phyloP scores from a whole-genome alignment of 129 eudicot species.

The Lactuca sativa region DNA sequence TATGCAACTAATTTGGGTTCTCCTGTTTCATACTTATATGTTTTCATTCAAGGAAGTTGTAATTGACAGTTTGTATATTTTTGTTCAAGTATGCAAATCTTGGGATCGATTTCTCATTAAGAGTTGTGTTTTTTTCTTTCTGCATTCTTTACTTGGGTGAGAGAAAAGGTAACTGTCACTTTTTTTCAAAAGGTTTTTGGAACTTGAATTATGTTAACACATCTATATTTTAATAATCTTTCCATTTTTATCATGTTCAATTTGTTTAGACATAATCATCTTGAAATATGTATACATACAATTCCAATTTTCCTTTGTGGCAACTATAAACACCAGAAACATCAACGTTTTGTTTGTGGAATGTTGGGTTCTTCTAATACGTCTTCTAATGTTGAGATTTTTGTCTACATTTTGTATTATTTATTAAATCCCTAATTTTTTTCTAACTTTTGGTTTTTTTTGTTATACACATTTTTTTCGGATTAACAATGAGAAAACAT shows the following conservation, averaged over 20 bases:
- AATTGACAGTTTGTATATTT: no score
- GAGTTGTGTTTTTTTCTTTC: no score
- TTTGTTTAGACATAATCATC: background rate
- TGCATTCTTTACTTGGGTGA: no score
- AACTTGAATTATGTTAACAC: background rate
- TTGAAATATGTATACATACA: constrained; percentile 45
- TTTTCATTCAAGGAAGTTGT: no score
- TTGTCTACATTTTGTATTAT: background rate
- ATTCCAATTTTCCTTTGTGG: constrained; percentile 51
- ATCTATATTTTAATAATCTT: constrained; percentile 13
- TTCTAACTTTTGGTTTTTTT: background rate
- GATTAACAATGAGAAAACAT: no score
- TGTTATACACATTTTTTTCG: no score
- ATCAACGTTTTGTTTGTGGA: constrained; percentile 83
- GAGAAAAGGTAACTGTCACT: no score
- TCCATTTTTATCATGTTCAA: background rate
- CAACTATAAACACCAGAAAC: constrained; percentile 69
- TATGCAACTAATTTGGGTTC: no score
- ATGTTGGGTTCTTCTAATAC: constrained; percentile 69
- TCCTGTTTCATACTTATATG: no score
- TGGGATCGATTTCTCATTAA: no score
- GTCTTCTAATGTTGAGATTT: constrained; percentile 67
- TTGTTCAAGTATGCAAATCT: no score
- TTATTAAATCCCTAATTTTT: background rate
- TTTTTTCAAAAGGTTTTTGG: no score